A percentile compares a stretch with the other conserved stretches of the same genome.
These are phyloP conservation scores for Licmophora abbreviata DNA, from an alignment of 108 stramenopile genomes.

Conservation along the genomic window DNA sequence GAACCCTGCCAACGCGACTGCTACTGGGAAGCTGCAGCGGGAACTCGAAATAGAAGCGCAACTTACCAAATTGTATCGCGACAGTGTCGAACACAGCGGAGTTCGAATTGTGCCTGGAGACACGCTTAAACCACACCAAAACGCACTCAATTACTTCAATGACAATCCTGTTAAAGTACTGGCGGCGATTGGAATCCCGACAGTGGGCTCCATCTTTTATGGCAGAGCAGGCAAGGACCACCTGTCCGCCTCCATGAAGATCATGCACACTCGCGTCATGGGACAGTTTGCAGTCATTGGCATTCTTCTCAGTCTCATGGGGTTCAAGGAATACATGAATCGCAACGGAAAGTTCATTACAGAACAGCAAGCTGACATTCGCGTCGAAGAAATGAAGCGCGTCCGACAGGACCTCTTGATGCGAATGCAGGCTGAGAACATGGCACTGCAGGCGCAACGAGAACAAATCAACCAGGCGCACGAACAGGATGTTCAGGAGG, in stretches of 20 bases:
- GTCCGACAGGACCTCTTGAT: constrained; percentile 40
- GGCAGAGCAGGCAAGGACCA: constrained; percentile 59
- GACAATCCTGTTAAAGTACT: constrained; percentile 74
- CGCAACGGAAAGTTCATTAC: constrained; percentile 62
- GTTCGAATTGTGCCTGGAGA: constrained; percentile 65
- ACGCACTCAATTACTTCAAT: constrained; percentile 67
- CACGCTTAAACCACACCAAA: constrained; percentile 37
- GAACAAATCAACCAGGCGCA: neutral
- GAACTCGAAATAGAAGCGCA: constrained; percentile 23
- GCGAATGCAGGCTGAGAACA: constrained; percentile 37
- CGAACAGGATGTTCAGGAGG: constrained; percentile 5
- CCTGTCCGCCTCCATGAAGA: constrained; percentile 46
- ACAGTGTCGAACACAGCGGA: constrained; percentile 48
- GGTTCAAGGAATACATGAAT: constrained; percentile 81
- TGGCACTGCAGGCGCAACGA: neutral
- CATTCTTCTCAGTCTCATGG: constrained; percentile 68
- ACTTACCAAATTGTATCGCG: constrained; percentile 36
- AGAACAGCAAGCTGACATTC: constrained; percentile 46
- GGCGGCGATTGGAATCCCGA: constrained; percentile 48
- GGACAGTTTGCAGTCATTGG: constrained; percentile 76
- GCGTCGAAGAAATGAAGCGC: constrained; percentile 61
- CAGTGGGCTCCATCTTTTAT: constrained; percentile 63
- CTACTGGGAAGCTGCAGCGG: neutral
- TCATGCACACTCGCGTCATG: constrained; percentile 83
- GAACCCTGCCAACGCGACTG: constrained; percentile 17